Base-by-base conservation (phyloP, 2,329 filamentous ascomycete species). In the Ascochyta viciae-villosae region DNA sequence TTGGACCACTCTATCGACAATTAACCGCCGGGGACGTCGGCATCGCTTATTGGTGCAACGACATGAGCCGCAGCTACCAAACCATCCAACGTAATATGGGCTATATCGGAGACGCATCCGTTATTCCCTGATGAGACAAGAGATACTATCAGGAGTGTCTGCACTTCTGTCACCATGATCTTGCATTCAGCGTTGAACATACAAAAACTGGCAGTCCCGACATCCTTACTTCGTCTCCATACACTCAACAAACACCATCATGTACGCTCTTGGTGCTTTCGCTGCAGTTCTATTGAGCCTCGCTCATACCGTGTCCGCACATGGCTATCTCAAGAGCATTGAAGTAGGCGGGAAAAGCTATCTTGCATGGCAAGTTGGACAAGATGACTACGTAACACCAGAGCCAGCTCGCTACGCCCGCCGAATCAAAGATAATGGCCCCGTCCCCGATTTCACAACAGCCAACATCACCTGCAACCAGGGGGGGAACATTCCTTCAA, bases 401-500 rank as follows among this genome's bases (percentile, higher is more conserved):
- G 56, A 59, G 29, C 63, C 63, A 2, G 38, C 47, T 3, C 54
- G 63, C 16, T 64, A 64, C 29, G 54, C 57, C 16, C 62, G 63
- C 29, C 52, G 56, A 16, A 40, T 63, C 34, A 57, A 60, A 38
- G 60, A 65, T 27, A 53, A 49, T n/a, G 62, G 63, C 3, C 63
- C 63, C 1, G 63, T 64, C 2, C 48, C 53, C 4, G 63, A 64
- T 34, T 65, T 65, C 27, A 65, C 63, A 3, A 44, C 52, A 7
- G 50, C 48, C 10, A 42, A 64, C 16, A 65, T 66, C 24, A 66
- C 63, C 10, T 65, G 54, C 48, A 68, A 69, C 27, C 58, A 60
- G 6, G 66, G 65, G n/a, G 64, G 62, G 5, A 70, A 71, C 24
- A 58, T 64, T 12, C 60, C 65, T 10, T 46, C 60, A 6, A 63